Conservation (phyloP, 2,329 filamentous ascomycete species). For the Penicillium corylophilum region DNA sequence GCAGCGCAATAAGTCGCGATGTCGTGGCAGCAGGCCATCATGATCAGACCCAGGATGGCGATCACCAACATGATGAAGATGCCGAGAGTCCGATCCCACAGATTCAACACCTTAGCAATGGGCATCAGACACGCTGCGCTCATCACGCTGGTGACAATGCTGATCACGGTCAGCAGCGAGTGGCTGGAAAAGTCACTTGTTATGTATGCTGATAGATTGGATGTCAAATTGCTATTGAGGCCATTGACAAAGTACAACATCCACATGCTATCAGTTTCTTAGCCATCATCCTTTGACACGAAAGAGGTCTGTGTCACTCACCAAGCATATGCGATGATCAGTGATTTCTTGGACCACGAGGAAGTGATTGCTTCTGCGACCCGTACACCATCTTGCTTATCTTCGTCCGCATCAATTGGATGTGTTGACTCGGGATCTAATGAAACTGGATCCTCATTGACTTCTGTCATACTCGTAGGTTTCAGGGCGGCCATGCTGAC, state of each 20-base stretch:
- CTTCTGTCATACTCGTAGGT: not conserved
- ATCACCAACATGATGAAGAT: conserved; percentile 51
- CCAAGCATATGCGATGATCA: conserved; percentile 50
- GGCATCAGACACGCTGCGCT: conserved; percentile 59
- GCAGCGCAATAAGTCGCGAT: conserved; percentile 63
- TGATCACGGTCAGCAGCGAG: conserved; percentile 55
- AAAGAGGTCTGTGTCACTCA: conserved; percentile 53
- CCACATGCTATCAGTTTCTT: conserved; percentile 40
- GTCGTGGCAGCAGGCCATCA: conserved; percentile 62
- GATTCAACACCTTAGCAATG: conserved; percentile 61
- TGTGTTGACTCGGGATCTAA: not conserved
- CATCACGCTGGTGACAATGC: conserved; percentile 56
- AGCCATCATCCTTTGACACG: conserved; percentile 32
- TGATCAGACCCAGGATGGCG: conserved; percentile 52
- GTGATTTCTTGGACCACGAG: conserved; percentile 41
- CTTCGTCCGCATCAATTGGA: not conserved
- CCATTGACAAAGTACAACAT: conserved; percentile 44
- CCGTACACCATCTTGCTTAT: conserved; percentile 27
- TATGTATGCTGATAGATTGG: conserved; percentile 49
- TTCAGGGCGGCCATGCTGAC: not conserved
- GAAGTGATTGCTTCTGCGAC: conserved; percentile 21
- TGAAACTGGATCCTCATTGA: not conserved
- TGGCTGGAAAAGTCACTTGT: conserved; percentile 55
- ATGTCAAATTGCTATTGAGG: conserved; percentile 39
- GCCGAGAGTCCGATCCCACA: conserved; percentile 61